phyloP scores from a whole-genome alignment of 148 eudicot genomes.

The Nepenthes gracilis region DNA sequence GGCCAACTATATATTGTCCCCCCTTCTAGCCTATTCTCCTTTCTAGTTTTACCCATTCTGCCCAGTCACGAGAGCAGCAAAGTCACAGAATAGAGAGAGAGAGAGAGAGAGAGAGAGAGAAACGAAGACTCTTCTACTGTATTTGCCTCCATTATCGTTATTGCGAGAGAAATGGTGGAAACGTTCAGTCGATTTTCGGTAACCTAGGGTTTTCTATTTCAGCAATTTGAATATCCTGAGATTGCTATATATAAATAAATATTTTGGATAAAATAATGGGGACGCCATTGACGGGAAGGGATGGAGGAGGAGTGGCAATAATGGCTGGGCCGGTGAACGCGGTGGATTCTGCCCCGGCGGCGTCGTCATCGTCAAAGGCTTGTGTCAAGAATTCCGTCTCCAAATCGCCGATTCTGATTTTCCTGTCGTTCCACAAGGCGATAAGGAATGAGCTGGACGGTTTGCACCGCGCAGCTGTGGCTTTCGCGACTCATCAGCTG shows the following conservation, averaged over 20 bases:
- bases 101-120: no score
- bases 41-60: not conserved
- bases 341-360: slow-evolving; percentile 32
- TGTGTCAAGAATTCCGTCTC: slow-evolving; percentile 25
- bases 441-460: slow-evolving; percentile 71
- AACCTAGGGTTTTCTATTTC: no score
- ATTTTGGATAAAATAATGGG: slow-evolving; percentile 33
- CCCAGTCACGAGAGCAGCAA: not conserved
- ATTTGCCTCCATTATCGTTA: no score
- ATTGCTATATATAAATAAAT: no score
- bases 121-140: no score
- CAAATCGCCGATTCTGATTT: slow-evolving; percentile 76
- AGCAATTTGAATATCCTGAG: no score
- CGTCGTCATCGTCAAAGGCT: slow-evolving; percentile 13
- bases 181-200: no score
- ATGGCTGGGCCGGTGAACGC: slow-evolving; percentile 48
- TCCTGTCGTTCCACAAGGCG: slow-evolving; percentile 86
- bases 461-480: slow-evolving; percentile 62
- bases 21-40: not conserved
- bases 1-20: slow-evolving; percentile 8
- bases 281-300: slow-evolving; percentile 75
- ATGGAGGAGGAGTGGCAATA: slow-evolving; percentile 69
- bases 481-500: slow-evolving; percentile 42
- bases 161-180: not conserved
- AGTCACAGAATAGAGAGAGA: no score